These are phyloP conservation scores for Turnera subulata DNA, from an alignment of 345 rosid species.

Conservation along the genomic window DNA sequence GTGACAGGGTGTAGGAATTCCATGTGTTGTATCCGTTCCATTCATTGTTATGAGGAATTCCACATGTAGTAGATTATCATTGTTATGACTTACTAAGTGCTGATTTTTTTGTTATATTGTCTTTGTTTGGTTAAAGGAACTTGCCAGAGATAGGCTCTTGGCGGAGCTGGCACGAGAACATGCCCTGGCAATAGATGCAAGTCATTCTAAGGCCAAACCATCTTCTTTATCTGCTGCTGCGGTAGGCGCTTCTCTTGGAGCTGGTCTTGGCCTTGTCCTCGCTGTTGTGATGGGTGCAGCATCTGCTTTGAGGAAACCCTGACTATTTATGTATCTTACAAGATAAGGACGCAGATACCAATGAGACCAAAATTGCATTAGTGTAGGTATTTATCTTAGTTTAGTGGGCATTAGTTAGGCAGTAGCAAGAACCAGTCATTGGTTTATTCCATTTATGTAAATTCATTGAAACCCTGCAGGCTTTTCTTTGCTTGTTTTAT, in stretches of 20 bases:
- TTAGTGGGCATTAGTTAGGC: no score
- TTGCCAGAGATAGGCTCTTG: constrained; percentile 59
- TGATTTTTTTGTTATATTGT: constrained; percentile 3
- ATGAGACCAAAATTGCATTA: no score
- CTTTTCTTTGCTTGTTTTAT: no score
- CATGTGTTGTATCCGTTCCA: no score
- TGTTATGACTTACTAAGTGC: background rate
- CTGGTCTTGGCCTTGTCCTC: constrained; percentile 83
- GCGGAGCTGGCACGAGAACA: constrained; percentile 52
- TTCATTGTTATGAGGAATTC: no score
- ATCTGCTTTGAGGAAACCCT: constrained; percentile 89
- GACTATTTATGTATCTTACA: background rate
- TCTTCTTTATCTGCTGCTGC: constrained; percentile 75
- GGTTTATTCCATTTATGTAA: no score
- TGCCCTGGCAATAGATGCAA: constrained; percentile 29
- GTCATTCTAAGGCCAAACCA: constrained; percentile 46
- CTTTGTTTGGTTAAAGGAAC: constrained; percentile 49
- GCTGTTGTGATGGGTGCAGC: constrained; percentile 98
- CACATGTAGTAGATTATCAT: no score
- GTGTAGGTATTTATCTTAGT: no score
- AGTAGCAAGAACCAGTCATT: no score
- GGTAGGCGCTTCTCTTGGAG: constrained; percentile 95
- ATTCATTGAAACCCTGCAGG: no score
- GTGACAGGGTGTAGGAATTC: no score
- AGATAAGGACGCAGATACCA: no score